Base-by-base conservation (phyloP, 306 rosid genomes). In the Senna tora region DNA sequence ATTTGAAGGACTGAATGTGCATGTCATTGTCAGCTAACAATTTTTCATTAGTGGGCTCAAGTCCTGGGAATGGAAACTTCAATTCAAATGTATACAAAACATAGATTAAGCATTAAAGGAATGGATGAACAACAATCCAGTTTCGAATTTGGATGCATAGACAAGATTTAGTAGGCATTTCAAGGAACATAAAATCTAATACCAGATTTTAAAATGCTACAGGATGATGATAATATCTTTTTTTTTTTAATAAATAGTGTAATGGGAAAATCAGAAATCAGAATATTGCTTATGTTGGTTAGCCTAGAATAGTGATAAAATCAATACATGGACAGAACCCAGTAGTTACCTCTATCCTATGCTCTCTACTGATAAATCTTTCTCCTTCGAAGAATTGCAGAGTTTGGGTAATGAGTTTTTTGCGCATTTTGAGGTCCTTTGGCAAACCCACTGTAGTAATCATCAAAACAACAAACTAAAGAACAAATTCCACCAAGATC, bases 351-450 rank as follows among this genome's bases (percentile, higher is more conserved):
- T 93, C 98, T 75, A 82, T 86, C 80, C 96, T 83, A 74, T 89
- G 92, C 77, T 89, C 94, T 61, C 96, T 82, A 41, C 92, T 84
- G 73, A 93, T 83, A 56, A 91, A 69, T 77, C 87, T 90, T 83
- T 93, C 97, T 83, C 88, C 98, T 82, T 93, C 97, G 64, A 93
- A 89, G 60, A 84, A 87, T 16, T 89, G 81, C 71, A 90, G 77
- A 57, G 90, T 88, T 72, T 92, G 92, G 38, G 90, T 93, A 67
- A 93, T 88, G 60, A 87, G 97, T 85, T 91, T 90, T 0, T 92
- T 71, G 73, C 89, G 97, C 66, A 93, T 74, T 74, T 91, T 91
- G 74, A 93, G 88, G 78, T 89, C 93, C 89, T 93, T 93, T 53
- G 97, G 92, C 80, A 89, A 89, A 93, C 96, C 98, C 96, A 93